These are phyloP conservation scores for Calocybe gambosa DNA, from an alignment of 1,284 basidiomycete species.

Conservation along the genomic window DNA sequence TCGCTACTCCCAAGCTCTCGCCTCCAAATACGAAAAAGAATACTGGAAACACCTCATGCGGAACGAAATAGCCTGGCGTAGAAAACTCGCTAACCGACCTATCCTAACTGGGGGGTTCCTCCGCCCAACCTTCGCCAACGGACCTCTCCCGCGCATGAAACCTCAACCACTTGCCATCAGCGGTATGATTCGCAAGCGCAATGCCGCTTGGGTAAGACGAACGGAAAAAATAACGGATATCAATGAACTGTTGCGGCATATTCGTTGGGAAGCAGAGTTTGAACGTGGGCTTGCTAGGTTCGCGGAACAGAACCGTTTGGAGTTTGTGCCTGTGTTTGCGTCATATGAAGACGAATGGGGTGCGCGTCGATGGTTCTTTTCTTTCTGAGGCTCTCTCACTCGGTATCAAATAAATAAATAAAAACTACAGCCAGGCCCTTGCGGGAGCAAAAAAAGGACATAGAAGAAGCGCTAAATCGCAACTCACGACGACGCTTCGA, in stretches of 20 bases:
- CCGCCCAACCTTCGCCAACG: slow-evolving; percentile 54
- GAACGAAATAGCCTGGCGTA: slow-evolving; percentile 47
- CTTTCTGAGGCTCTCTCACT: slow-evolving; percentile 4
- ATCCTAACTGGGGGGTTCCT: slow-evolving; percentile 66
- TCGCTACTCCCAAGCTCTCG: slow-evolving; percentile 53
- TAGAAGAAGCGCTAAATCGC: slow-evolving; percentile 29
- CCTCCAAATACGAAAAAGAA: slow-evolving; percentile 42
- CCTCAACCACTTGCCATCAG: slow-evolving; percentile 69
- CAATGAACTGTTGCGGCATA: slow-evolving; percentile 34
- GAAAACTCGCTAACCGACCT: slow-evolving; percentile 47
- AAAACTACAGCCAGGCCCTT: slow-evolving; percentile 18
- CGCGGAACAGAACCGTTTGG: slow-evolving; percentile 19
- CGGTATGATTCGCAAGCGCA: slow-evolving; percentile 62
- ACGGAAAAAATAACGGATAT: slow-evolving; percentile 27
- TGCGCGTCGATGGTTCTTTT: slow-evolving; percentile 23
- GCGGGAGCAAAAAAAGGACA: slow-evolving; percentile 12
- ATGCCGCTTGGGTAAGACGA: slow-evolving; percentile 42
- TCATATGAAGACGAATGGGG: slow-evolving; percentile 31
- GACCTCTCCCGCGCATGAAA: slow-evolving; percentile 67
- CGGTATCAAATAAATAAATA: no score
- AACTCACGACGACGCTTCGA: slow-evolving; percentile 35
- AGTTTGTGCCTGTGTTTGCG: slow-evolving; percentile 19
- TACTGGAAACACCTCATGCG: slow-evolving; percentile 39
- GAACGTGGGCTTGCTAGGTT: slow-evolving; percentile 36
- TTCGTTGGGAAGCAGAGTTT: slow-evolving; percentile 50